These are phyloP conservation scores for Neocallimastix lanati DNA, from an alignment of 192 early-diverging fungal genomes.

Conservation along the genomic window DNA sequence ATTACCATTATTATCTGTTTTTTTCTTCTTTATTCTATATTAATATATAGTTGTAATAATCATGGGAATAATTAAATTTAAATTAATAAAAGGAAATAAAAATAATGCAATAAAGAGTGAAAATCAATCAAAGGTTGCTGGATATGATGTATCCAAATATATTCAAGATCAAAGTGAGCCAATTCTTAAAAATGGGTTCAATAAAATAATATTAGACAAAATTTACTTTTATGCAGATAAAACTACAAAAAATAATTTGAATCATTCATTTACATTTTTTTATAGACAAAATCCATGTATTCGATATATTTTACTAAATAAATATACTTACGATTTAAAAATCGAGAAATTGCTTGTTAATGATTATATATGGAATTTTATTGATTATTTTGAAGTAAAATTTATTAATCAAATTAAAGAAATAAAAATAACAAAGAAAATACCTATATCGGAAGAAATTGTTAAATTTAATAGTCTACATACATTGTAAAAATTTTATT, in stretches of 20 bases:
- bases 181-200: neutral
- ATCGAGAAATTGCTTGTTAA: neutral
- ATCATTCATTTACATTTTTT: neutral
- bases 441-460: neutral
- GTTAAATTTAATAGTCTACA: neutral
- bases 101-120: too few species aligned
- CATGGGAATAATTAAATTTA: too few species aligned
- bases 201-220: neutral
- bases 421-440: neutral
- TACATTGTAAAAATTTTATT: neutral
- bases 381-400: neutral
- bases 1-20: too few species aligned
- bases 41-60: too few species aligned
- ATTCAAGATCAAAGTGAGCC: neutral
- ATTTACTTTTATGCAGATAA: neutral
- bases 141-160: neutral
- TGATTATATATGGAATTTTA: neutral
- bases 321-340: neutral
- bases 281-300: neutral
- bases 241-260: neutral
- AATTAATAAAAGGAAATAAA: too few species aligned
- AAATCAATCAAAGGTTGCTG: neutral
- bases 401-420: neutral
- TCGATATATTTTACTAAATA: neutral
- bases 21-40: too few species aligned